phyloP scores from a whole-genome alignment of 257 asterid species.

The Ajuga chamaepitys region DNA sequence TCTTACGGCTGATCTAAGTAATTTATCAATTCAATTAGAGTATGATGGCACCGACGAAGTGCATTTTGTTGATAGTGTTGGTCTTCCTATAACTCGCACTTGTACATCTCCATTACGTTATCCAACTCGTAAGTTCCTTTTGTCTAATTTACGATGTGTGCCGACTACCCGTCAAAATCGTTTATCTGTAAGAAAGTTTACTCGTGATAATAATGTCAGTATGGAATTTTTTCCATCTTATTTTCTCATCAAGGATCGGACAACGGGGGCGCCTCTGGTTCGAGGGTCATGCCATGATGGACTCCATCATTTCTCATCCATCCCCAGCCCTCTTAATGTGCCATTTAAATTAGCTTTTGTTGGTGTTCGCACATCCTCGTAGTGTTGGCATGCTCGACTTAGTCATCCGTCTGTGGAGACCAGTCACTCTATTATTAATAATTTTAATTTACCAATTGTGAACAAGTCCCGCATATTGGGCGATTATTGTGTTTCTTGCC shows the following conservation, averaged over 20 bases:
- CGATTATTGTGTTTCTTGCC: too few relatives aligned
- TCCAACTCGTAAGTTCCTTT: neutral
- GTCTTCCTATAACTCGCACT: neutral
- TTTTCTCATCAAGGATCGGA: neutral
- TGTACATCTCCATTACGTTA: neutral
- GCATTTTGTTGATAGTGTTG: neutral
- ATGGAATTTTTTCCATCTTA: neutral
- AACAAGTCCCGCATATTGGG: too few relatives aligned
- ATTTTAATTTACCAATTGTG: too few relatives aligned
- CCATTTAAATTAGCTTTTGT: too few relatives aligned
- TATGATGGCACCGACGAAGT: neutral
- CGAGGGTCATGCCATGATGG: too few relatives aligned
- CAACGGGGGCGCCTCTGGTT: too few relatives aligned
- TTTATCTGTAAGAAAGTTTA: neutral
- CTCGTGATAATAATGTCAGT: neutral
- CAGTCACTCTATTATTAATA: too few relatives aligned
- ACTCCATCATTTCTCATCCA: too few relatives aligned
- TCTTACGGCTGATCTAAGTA: neutral
- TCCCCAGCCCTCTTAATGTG: too few relatives aligned
- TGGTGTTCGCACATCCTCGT: too few relatives aligned
- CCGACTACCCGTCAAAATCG: neutral
- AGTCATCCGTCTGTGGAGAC: too few relatives aligned
- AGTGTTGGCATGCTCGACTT: too few relatives aligned
- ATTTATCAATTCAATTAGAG: neutral
- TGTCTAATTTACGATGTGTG: neutral